These are phyloP conservation scores for Pythium aquatile DNA, from an alignment of 352 stramenopile species.

Conservation along the genomic window DNA sequence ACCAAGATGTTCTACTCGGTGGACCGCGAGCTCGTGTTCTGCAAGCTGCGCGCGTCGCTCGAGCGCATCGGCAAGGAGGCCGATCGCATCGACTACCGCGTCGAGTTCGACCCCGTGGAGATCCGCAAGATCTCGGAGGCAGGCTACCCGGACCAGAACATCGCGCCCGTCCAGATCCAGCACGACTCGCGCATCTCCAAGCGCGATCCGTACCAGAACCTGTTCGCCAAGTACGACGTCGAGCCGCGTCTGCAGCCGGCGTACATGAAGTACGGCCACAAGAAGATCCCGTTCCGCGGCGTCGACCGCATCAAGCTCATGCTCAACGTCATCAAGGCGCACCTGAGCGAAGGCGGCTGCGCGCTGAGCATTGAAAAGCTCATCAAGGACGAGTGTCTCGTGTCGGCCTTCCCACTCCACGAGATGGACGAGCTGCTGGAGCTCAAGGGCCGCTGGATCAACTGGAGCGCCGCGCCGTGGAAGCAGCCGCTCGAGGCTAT, in stretches of 20 bases:
- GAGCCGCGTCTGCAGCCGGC: constrained; percentile 53
- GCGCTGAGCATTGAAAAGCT: constrained; percentile 56
- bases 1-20: constrained; percentile 84
- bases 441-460: constrained; percentile 62
- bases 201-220: constrained; percentile 62
- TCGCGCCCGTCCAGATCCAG: constrained; percentile 63
- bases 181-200: constrained; percentile 46
- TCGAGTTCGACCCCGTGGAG: constrained; percentile 65
- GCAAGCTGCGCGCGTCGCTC: constrained; percentile 68
- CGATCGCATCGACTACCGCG: constrained; percentile 76
- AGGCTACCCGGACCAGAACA: constrained; percentile 56
- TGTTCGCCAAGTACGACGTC: constrained; percentile 80
- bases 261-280: constrained; percentile 70
- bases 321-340: constrained; percentile 64
- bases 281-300: constrained; percentile 71
- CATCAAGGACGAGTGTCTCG: constrained; percentile 53
- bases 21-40: constrained; percentile 69
- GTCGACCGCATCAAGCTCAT: constrained; percentile 76
- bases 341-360: constrained; percentile 54
- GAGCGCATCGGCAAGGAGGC: constrained; percentile 67
- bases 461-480: constrained; percentile 60
- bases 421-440: constrained; percentile 43
- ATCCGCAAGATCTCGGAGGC: constrained; percentile 53
- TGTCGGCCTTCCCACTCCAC: constrained; percentile 62
- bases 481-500: constrained; percentile 55